Base-by-base conservation (phyloP, 345 rosid species). In the Eucalyptus tenuipes region DNA sequence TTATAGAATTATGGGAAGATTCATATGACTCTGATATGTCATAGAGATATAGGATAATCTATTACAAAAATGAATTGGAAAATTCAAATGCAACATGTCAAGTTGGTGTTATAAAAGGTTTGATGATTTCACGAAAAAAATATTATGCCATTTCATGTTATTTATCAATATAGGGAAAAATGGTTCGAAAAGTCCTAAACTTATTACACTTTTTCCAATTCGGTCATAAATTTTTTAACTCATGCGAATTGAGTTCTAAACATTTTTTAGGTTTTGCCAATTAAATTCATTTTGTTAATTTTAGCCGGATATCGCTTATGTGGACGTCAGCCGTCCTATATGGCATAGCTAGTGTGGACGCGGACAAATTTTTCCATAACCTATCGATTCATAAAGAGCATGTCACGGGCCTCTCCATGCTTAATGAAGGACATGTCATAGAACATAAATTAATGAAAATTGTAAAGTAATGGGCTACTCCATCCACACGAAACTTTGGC, bases 241-340 rank as follows among this genome's bases (percentile, higher is more conserved):
- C 8, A 18, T 7, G 55, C 9, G 1, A 52, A 52, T 6, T 52
- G 55, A 52, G 55, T 52, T 52, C 22, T 52, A 52, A 52, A 52
- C 17, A 52, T 3, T 52, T 52, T 17, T 18, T 24, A 7, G 1
- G 9, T 17, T 52, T 52, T 52, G 24, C 9, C 1, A 52, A 52
- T 52, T 52, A 7, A 52, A 18, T 52, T 52, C 8, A 16, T 52
- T 3, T 52, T 3, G 22, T 7, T 17, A 17, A 52, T 52, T 17
- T 52, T 17, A 52, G 24, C 20, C 8, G 3, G 24, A 52, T 18
- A 52, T 52, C 9, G 4, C 55, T 52, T 3, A 52, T 18, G 55
- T 52, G 55, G 55, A 52, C 4, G 9, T 18, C 2, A 7, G 0
- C 4, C 0, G 1, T 52, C 55, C 22, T 52, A 3, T 7, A 52